These are phyloP conservation scores for Phylloporus sp. DNA, from an alignment of 768 basidiomycete species.

Conservation along the genomic window DNA sequence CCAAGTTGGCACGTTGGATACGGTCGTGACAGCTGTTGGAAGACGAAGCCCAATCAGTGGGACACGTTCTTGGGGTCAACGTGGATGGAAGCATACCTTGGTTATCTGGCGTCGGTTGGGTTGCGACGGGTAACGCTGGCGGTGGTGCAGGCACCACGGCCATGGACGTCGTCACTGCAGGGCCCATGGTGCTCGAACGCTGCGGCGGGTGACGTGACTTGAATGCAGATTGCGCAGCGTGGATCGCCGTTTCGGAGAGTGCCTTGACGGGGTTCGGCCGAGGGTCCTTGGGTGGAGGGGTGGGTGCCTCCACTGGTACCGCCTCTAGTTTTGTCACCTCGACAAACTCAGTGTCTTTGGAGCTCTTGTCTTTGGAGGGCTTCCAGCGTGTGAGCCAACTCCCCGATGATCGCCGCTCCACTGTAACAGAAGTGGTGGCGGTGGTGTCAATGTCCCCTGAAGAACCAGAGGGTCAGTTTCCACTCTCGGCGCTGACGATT, in stretches of 20 bases:
- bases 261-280: constrained; percentile 35
- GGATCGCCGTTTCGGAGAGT: constrained; percentile 31
- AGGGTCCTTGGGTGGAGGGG: constrained; percentile 27
- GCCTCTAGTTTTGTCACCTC: constrained; percentile 25
- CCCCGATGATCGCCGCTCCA: constrained; percentile 47
- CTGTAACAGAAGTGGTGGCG: constrained; percentile 58
- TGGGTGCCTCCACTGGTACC: not conserved
- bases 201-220: constrained; percentile 26
- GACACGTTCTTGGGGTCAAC: not conserved
- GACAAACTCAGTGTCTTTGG: constrained; percentile 34
- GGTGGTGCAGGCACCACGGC: constrained; percentile 8
- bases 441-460: constrained; percentile 65
- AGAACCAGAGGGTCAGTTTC: not conserved
- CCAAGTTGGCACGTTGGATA: constrained; percentile 68
- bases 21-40: constrained; percentile 35
- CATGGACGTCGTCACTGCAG: constrained; percentile 17
- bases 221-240: constrained; percentile 28
- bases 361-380: constrained; percentile 33
- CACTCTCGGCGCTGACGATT: not conserved
- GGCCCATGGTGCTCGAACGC: constrained; percentile 29
- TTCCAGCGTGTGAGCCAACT: constrained; percentile 50
- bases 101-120: constrained; percentile 10
- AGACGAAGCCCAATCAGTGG: not conserved
- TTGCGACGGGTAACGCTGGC: constrained; percentile 17
- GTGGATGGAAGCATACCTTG: constrained; percentile 11